These are phyloP conservation scores for Fragaria iinumae DNA, from an alignment of 306 rosid species.

Conservation along the genomic window DNA sequence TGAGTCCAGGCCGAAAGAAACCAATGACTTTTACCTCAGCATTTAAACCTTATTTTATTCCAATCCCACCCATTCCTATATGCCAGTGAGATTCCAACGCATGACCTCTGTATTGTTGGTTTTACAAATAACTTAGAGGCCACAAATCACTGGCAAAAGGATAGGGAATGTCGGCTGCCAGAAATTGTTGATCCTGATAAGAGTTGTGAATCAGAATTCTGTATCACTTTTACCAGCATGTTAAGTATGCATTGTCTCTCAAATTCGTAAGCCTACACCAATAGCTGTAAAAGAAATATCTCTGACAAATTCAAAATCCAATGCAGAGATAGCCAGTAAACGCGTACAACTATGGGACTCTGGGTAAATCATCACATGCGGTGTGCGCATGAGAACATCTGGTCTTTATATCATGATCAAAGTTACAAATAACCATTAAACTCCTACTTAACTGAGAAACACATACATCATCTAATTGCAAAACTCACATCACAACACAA, in stretches of 20 bases:
- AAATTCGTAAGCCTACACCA: slow-evolving; percentile 12
- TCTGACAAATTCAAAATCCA: neutral
- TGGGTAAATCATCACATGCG: neutral
- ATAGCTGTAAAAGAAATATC: neutral
- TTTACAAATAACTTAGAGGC: neutral
- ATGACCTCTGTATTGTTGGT: neutral
- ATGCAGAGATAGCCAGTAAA: neutral
- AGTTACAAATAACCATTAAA: neutral
- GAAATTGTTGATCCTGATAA: neutral
- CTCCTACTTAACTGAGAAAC: neutral
- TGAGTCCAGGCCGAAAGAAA: neutral
- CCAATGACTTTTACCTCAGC: neutral
- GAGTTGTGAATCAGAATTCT: neutral
- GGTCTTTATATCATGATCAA: neutral
- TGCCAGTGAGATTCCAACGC: neutral
- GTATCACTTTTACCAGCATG: neutral
- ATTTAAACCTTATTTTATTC: neutral
- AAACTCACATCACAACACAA: neutral
- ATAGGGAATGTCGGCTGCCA: neutral
- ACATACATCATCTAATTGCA: neutral
- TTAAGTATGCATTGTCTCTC: neutral
- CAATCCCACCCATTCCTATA: neutral
- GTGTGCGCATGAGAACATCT: neutral
- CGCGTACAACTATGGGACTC: neutral
- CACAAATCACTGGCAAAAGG: neutral